These are phyloP conservation scores for Aureobasidium sp. DNA, from an alignment of 2,329 filamentous ascomycete species.

Conservation along the genomic window DNA sequence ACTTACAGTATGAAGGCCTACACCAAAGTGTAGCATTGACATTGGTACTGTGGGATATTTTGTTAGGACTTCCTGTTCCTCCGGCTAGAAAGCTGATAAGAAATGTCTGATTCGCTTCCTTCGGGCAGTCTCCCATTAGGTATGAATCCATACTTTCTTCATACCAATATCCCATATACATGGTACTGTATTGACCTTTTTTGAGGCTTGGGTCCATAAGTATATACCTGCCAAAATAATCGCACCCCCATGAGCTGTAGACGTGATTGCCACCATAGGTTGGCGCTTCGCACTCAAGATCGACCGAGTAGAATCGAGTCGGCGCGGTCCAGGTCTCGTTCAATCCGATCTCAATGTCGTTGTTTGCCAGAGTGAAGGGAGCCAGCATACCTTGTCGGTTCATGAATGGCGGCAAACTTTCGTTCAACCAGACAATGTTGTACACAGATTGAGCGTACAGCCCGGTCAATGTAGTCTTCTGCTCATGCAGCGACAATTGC, in stretches of 20 bases:
- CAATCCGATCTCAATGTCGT: slow-evolving; percentile 14
- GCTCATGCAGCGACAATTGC: slow-evolving; percentile 27
- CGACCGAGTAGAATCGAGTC: slow-evolving; percentile 30
- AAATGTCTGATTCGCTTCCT: slow-evolving; percentile 16
- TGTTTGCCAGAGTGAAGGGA: slow-evolving; percentile 33
- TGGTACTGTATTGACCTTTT: background rate
- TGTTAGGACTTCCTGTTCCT: background rate
- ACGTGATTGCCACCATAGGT: background rate
- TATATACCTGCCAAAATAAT: background rate
- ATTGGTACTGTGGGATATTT: background rate
- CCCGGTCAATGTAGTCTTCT: slow-evolving; percentile 28
- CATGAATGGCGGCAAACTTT: slow-evolving; percentile 40
- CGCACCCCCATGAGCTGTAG: background rate
- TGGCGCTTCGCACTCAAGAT: slow-evolving; percentile 30
- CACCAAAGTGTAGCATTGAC: slow-evolving; percentile 38
- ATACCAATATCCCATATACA: slow-evolving; percentile 12
- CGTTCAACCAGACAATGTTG: slow-evolving; percentile 41
- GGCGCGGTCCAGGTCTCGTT: slow-evolving; percentile 23
- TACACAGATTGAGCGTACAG: slow-evolving; percentile 42
- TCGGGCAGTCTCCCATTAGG: background rate
- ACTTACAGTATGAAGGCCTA: slow-evolving; percentile 35
- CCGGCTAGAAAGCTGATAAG: slow-evolving; percentile 4
- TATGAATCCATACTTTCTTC: slow-evolving; percentile 10
- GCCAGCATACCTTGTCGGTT: slow-evolving; percentile 37
- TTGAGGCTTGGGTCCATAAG: background rate